A percentile compares a stretch with the other conserved stretches of the same genome.
phyloP scores from a whole-genome alignment of 306 rosid genomes.

The Cucurbita maxima region DNA sequence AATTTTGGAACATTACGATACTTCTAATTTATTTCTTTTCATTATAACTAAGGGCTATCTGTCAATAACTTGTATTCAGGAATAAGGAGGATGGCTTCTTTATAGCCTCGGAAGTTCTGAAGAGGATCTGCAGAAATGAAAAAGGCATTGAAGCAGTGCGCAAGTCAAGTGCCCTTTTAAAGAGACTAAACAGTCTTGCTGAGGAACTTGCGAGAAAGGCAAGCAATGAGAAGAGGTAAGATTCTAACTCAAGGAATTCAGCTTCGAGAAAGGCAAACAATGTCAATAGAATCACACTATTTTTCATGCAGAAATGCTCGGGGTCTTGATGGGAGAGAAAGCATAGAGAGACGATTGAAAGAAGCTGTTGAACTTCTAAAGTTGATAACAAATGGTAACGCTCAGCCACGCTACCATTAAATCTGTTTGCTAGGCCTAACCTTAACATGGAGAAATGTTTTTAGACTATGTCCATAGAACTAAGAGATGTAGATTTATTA shows the following conservation, averaged over 20 bases:
- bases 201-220: constrained; percentile 53
- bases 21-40: neutral
- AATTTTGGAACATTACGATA: neutral
- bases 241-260: neutral
- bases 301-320: constrained; percentile 37
- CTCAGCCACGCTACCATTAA: too few relatives aligned
- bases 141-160: constrained; percentile 42
- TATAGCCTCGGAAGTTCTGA: constrained; percentile 58
- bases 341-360: constrained; percentile 44
- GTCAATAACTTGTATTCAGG: constrained; percentile 27
- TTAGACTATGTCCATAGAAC: neutral
- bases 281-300: neutral
- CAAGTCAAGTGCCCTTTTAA: constrained; percentile 43
- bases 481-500: neutral
- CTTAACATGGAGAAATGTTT: neutral
- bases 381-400: constrained; percentile 15
- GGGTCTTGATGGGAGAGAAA: constrained; percentile 26
- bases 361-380: constrained; percentile 58
- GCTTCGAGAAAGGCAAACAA: too few relatives aligned
- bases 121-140: constrained; percentile 41
- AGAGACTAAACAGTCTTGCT: constrained; percentile 53
- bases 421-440: neutral
- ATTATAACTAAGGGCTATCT: neutral
- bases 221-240: constrained; percentile 50
- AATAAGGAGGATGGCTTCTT: constrained; percentile 77